Percentiles rank a stretch among this genome's conserved stretches.
phyloP scores from a whole-genome alignment of 805 yeast genomes.

The Sugiyamaella marilandica region DNA sequence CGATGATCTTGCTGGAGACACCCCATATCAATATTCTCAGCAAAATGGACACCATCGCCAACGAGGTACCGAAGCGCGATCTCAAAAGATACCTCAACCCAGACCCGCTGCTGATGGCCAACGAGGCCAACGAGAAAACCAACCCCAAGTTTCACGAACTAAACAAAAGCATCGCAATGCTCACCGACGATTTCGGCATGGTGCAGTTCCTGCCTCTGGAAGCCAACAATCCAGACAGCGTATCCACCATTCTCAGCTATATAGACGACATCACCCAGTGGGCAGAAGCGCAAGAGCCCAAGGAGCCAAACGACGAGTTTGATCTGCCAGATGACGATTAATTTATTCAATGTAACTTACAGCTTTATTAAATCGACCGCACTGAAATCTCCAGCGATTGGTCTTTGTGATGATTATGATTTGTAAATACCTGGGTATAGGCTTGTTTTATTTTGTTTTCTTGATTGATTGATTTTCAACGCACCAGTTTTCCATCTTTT shows the following conservation, averaged over 20 bases:
- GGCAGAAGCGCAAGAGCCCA: slow-evolving; percentile 95
- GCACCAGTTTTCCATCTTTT: no score
- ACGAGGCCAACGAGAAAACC: slow-evolving; percentile 45
- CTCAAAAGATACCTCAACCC: slow-evolving; percentile 85
- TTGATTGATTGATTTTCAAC: no score
- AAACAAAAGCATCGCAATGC: slow-evolving; percentile 76
- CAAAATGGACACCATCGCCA: slow-evolving; percentile 80
- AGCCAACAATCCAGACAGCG: slow-evolving; percentile 66
- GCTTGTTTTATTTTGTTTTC: no score
- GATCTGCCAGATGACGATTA: slow-evolving; percentile 46
- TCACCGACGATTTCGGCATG: slow-evolving; percentile 98
- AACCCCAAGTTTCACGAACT: slow-evolving; percentile 65
- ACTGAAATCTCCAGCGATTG: neutral
- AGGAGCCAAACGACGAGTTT: slow-evolving; percentile 80
- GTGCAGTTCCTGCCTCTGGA: slow-evolving; percentile 92
- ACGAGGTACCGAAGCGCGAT: slow-evolving; percentile 67
- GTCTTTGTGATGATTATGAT: neutral
- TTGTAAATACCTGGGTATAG: no score
- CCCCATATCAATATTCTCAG: slow-evolving; percentile 92
- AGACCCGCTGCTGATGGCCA: slow-evolving; percentile 72
- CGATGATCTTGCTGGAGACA: slow-evolving; percentile 90
- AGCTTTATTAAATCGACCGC: slow-evolving; percentile 11
- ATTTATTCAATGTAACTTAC: slow-evolving; percentile 9
- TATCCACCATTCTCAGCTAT: slow-evolving; percentile 78
- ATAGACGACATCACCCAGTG: slow-evolving; percentile 97